phyloP scores from a whole-genome alignment of 2,329 filamentous ascomycete species.

The Cladophialophora chaetospira region DNA sequence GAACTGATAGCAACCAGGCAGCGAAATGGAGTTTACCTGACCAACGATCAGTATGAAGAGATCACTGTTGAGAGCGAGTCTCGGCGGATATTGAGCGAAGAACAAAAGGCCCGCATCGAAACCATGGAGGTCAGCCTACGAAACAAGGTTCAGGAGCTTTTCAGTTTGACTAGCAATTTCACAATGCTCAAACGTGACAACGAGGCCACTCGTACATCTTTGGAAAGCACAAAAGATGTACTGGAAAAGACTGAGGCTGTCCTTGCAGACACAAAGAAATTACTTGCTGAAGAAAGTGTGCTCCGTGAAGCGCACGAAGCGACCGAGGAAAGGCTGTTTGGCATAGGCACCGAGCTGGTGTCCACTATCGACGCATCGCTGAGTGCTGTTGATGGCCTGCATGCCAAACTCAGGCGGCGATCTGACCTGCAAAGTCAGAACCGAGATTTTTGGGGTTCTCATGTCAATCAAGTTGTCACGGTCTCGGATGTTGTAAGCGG shows the following conservation, averaged over 20 bases:
- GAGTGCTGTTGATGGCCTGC: slow-evolving; percentile 75
- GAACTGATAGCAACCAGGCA: slow-evolving; percentile 91
- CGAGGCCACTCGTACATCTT: slow-evolving; percentile 68
- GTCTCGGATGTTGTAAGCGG: slow-evolving; percentile 76
- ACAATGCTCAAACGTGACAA: slow-evolving; percentile 88
- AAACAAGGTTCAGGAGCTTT: slow-evolving; percentile 92
- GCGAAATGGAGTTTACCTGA: slow-evolving; percentile 91
- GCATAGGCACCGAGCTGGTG: slow-evolving; percentile 74
- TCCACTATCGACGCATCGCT: slow-evolving; percentile 77
- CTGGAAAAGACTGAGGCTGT: slow-evolving; percentile 87
- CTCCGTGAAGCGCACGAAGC: slow-evolving; percentile 81
- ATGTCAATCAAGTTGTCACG: slow-evolving; percentile 72
- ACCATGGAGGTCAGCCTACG: slow-evolving; percentile 86
- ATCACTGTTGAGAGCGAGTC: slow-evolving; percentile 92
- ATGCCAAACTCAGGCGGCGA: slow-evolving; percentile 82
- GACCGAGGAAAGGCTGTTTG: slow-evolving; percentile 76
- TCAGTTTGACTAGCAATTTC: slow-evolving; percentile 81
- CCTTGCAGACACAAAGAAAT: slow-evolving; percentile 72
- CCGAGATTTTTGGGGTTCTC: slow-evolving; percentile 73
- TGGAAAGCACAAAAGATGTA: slow-evolving; percentile 79
- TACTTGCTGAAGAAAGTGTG: slow-evolving; percentile 75
- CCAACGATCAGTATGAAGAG: slow-evolving; percentile 85
- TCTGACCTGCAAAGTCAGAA: slow-evolving; percentile 82
- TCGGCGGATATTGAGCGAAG: slow-evolving; percentile 83
- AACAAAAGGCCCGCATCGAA: slow-evolving; percentile 88